Base-by-base conservation (phyloP, 768 basidiomycete species). In the Candolleomyces eurysporus region DNA sequence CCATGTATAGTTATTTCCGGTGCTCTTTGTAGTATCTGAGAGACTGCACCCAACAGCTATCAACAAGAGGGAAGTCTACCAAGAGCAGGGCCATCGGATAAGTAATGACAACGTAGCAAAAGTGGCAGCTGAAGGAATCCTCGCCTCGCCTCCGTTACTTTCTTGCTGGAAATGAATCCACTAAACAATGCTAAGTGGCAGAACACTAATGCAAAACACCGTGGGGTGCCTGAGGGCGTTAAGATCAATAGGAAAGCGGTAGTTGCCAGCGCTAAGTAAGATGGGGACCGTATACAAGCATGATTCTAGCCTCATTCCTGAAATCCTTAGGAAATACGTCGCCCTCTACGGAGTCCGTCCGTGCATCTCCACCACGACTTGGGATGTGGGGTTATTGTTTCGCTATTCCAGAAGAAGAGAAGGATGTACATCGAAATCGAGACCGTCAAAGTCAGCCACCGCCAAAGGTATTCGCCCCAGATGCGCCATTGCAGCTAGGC, bases 391-490 rank as follows among this genome's bases (percentile, higher is more conserved):
- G 64, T 65, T 56, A 79, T 67, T 63, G 74, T 74, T 3, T 75
- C 75, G n/a, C 70, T 65, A 13, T 69, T 68, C 70, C 75, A 74
- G 60, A 79, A 68, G 64, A 72, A 79, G 17, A 79, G 71, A 0
- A 73, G 71, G 57, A 74, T 63, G 61, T 79, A 81, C 1, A 72
- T 59, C 3, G 73, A n/a, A 21, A 71, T 57, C 6, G 78, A 78
- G 48, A 74, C 59, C 31, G 67, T 63, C 8, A 80, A 68, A 5
- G 79, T 71, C 36, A 77, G 49, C 81, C 81, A 80, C 40, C 80
- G 68, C 81, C 81, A 81, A 16, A 78, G 22, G 56, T 81, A 81
- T 65, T 79, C 79, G 2, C 76, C 79, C 50, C 61, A 72, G 14
- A 80, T 69, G 17, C 74, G 71, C 61, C 74, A 70, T 3, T 62